These are phyloP conservation scores for Panicum hallii DNA, from an alignment of 202 grass and related monocot genomes.

Conservation along the genomic window DNA sequence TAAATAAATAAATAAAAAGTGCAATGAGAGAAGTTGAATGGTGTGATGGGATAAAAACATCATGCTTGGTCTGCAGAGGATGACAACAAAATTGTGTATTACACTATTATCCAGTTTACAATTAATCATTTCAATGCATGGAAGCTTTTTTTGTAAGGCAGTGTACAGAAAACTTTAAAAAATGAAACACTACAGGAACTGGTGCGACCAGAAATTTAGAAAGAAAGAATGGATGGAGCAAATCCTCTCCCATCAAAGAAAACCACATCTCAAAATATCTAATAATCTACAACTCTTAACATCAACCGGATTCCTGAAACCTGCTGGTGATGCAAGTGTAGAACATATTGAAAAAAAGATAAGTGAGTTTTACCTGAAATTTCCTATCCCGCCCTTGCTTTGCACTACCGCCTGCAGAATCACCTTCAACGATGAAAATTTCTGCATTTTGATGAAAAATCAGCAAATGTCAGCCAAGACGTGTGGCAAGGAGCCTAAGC, in stretches of 20 bases:
- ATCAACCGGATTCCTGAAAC: constrained; percentile 11
- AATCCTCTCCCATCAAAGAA: no score
- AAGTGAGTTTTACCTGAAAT: constrained; percentile 77
- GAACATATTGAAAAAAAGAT: neutral
- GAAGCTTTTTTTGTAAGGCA: no score
- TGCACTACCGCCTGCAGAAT: constrained; percentile 97
- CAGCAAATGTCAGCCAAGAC: constrained; percentile 34
- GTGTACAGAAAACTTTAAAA: neutral
- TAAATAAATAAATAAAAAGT: neutral
- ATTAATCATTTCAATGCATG: neutral
- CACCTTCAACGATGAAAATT: constrained; percentile 99
- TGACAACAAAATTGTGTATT: neutral
- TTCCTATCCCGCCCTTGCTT: constrained; percentile 96
- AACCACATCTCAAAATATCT: neutral
- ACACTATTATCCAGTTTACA: neutral
- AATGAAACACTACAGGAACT: neutral
- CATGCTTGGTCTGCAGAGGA: neutral
- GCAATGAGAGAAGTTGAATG: neutral
- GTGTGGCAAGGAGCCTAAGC: neutral
- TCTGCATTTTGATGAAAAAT: constrained; percentile 57
- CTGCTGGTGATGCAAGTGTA: neutral
- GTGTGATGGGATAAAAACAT: neutral
- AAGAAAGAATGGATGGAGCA: no score
- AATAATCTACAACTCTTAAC: constrained; percentile 8
- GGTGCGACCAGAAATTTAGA: neutral